Conservation (phyloP, 2,329 filamentous ascomycete genomes). For the Talaromyces sp. region DNA sequence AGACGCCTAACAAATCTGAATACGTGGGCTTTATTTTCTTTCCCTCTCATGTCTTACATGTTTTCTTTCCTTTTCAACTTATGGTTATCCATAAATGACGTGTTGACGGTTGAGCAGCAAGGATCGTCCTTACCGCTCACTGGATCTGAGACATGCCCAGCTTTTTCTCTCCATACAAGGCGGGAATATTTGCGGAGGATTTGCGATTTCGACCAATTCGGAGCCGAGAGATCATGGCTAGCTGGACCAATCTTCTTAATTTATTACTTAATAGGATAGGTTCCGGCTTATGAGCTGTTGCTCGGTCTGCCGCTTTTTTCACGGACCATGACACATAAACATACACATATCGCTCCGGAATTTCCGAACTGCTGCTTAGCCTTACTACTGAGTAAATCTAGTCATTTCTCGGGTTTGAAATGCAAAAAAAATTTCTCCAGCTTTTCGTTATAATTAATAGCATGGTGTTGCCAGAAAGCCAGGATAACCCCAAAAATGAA, state of each 20-base stretch:
- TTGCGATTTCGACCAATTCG: neutral
- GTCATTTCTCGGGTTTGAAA: neutral
- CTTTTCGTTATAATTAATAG: neutral
- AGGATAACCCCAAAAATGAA: neutral
- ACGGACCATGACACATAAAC: neutral
- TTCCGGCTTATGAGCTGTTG: neutral
- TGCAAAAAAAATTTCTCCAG: neutral
- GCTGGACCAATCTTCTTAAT: neutral
- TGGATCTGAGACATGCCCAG: conserved; percentile 3
- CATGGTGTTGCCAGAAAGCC: neutral
- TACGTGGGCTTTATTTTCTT: neutral
- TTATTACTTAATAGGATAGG: neutral
- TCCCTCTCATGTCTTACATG: neutral
- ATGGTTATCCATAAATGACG: conserved; percentile 1
- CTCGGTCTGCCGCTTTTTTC: neutral
- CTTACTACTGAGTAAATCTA: neutral
- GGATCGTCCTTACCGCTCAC: neutral
- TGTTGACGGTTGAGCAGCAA: neutral
- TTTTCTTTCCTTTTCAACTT: neutral
- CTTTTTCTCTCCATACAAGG: neutral
- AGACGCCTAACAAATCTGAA: neutral
- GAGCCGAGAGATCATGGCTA: neutral
- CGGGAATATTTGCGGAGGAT: neutral
- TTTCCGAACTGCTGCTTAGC: neutral
- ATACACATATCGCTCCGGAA: neutral